These are phyloP conservation scores for Limnanthes douglasii DNA, from an alignment of 345 rosid species.

Conservation along the genomic window DNA sequence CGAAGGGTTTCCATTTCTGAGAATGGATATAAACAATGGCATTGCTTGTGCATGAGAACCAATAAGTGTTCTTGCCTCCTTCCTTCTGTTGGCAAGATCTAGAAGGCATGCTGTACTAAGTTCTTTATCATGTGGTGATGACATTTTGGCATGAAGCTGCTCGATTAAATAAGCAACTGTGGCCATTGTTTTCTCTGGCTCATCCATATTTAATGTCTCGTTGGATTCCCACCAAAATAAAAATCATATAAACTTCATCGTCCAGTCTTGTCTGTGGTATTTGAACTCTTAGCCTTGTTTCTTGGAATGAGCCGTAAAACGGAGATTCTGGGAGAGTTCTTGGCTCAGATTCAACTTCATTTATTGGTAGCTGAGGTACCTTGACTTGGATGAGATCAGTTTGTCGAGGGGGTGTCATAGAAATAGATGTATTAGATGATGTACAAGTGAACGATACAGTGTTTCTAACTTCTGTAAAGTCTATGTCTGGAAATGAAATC, in stretches of 20 bases:
- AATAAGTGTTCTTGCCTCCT: slow-evolving; percentile 57
- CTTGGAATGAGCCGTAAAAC: slow-evolving; percentile 37
- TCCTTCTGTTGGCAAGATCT: slow-evolving; percentile 46
- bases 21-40: slow-evolving; percentile 74
- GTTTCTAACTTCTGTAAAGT: slow-evolving; percentile 69
- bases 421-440: slow-evolving; percentile 22
- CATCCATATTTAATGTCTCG: slow-evolving; percentile 24
- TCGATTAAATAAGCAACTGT: slow-evolving; percentile 60
- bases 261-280: too few species aligned
- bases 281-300: slow-evolving; percentile 57
- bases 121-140: slow-evolving; percentile 64
- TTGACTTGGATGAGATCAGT: slow-evolving; percentile 36
- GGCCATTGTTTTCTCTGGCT: slow-evolving; percentile 37
- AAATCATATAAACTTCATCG: too few species aligned
- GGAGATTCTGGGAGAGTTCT: too few species aligned
- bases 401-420: slow-evolving; percentile 43
- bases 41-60: slow-evolving; percentile 69
- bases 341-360: slow-evolving; percentile 46
- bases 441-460: slow-evolving; percentile 57
- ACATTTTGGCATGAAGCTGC: slow-evolving; percentile 51
- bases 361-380: slow-evolving; percentile 36
- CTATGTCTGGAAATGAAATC: slow-evolving; percentile 81
- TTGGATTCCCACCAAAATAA: too few species aligned
- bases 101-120: slow-evolving; percentile 60
- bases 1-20: slow-evolving; percentile 49